Evolutionary conservation across 2,329 filamentous ascomycete species (phyloP), one percentile per base, ranked within the genome.

Genomic region (Alternaria novae-zelandiae): DNA sequence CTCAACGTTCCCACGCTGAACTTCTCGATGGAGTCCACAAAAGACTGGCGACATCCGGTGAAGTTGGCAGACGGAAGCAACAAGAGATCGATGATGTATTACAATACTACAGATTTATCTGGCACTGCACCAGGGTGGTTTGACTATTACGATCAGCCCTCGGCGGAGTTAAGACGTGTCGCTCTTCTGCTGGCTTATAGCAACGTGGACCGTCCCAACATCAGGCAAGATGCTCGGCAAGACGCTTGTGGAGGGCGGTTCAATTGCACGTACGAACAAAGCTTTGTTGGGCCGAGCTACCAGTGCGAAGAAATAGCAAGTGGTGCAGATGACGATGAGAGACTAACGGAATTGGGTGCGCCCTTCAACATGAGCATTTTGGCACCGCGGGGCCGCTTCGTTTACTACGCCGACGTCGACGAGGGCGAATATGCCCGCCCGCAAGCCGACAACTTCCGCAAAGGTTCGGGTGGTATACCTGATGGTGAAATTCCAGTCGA

Each of bases 101-200:
- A 72, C 60, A 80, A 80, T 36, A 80, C 78, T 2, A 80, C 78
- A 1, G 74, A 77, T 51, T 56, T 66, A 1, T 30, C 63, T 5
- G 70, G 55, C 0, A 66, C 50, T 6, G 30, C 47, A 2, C 57
- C 64, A 15, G 72, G 71, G 0, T 78, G 70, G 67, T 79, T 78
- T 32, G 78, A 80, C 49, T 80, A 79, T 32, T 80, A 74, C 50
- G 77, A 79, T 30, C 72, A 77, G 56, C 77, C 77, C 2, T 78
- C 76, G 17, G 67, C 72, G 10, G 73, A 77, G 51, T 46, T 75
- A 2, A 67, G 57, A 13, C 69, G 74, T 15, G 63, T 78, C 5
- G 76, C 79, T 4, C 54, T 75, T n/a, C 69, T 78, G 49, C 68
- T 70, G 10, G 74, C 74, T 2, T 77, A 74, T 46, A 77, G 71